Evolutionary conservation across 2,329 filamentous ascomycete species (phyloP).

Genomic region (Periconia sp.): DNA sequence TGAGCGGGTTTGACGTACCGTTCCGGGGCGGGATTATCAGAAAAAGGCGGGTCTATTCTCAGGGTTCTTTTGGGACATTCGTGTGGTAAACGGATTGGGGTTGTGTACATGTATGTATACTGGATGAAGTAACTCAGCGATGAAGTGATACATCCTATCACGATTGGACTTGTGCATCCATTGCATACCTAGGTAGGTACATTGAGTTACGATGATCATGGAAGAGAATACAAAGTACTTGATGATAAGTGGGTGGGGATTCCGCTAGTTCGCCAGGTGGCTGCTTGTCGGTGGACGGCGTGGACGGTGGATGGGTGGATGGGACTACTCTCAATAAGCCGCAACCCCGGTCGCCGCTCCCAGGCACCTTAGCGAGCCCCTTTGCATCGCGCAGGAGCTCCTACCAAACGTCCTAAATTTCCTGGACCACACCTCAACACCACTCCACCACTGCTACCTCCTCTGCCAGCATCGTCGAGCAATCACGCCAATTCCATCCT

Average conservation of each 20-base stretch:
- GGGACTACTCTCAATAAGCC: slow-evolving; percentile 9
- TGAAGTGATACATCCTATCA: no score
- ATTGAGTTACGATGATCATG: not conserved
- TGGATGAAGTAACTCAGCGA: no score
- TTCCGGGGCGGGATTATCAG: not conserved
- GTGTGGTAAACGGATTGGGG: no score
- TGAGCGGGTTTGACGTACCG: not conserved
- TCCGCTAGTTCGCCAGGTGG: slow-evolving; percentile 18
- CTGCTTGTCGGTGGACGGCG: slow-evolving; percentile 14
- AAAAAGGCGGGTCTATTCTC: not conserved
- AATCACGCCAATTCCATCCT: slow-evolving; percentile 21
- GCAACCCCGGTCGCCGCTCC: slow-evolving; percentile 31
- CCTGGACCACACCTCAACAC: slow-evolving; percentile 37
- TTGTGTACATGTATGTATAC: no score
- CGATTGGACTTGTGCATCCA: no score
- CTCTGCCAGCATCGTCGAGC: slow-evolving; percentile 13
- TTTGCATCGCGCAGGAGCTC: slow-evolving; percentile 43
- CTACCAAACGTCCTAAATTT: slow-evolving; percentile 45
- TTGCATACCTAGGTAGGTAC: no score
- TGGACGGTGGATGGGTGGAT: slow-evolving; percentile 30
- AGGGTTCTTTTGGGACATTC: no score
- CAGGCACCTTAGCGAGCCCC: slow-evolving; percentile 39
- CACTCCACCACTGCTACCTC: slow-evolving; percentile 30
- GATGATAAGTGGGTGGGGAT: not conserved
- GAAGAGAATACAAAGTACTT: not conserved